Evolutionary conservation across 2,329 filamentous ascomycete species (phyloP), one percentile per base, ranked within the genome.

Genomic region (Gnomoniopsis sp.): DNA sequence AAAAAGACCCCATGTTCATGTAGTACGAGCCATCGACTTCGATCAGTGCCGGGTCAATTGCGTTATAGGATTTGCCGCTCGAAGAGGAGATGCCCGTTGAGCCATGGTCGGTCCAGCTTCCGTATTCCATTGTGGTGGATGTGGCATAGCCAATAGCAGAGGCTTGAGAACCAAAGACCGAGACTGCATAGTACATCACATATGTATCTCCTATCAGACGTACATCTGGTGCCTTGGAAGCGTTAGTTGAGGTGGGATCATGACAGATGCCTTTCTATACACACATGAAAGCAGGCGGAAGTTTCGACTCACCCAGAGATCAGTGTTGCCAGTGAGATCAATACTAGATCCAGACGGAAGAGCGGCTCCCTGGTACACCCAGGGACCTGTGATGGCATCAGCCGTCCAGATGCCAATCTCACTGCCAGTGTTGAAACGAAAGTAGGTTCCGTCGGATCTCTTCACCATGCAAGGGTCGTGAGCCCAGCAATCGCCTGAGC

Each of bases 1-100:
- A 91, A 77, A 88, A 90, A 14, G 84, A 88, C 23, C 87, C 88
- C 62, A 89, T 90, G 60, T 77, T 83, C 68, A 87, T 71, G 58
- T 78, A 77, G 64, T 79, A 80, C 2, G 64, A 63, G 15, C 70
- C 71, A 33, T 61, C 55, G 38, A 71, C 74, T 12, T 74, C 66
- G 60, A 85, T 70, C 2, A 86, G 68, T 62, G 82, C 83, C 2
- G 75, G 71, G 65, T 87, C 88, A 65, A 91, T 86, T 47, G 82
- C 80, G 65, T 86, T 86, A 71, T 84, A 86, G 4, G 70, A 56
- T 58, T 76, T 78, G 22, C 70, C 64, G 15, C 70, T 53, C 21
- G 69, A 59, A 52, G 81, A 76, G 19, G 70, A 74, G 59, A 88
- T 72, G 11, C 85, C 83, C 0, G 78, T 79, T 15, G 75, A 63